phyloP scores from a whole-genome alignment of 2,329 filamentous ascomycete genomes.

The Hortaea werneckii region DNA sequence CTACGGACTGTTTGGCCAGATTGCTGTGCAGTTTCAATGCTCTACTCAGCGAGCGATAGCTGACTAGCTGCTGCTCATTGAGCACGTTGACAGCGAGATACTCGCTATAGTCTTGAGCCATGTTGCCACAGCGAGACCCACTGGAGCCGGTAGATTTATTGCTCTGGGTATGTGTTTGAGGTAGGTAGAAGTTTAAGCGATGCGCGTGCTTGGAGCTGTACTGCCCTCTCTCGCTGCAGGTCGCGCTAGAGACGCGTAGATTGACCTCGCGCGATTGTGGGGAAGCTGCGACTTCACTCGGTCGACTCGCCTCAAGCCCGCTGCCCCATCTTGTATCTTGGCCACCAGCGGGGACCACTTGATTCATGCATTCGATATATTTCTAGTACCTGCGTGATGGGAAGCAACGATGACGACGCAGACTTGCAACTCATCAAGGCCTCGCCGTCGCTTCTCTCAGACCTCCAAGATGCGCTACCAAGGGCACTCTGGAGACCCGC shows the following conservation, averaged over 20 bases:
- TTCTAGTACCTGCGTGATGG: constrained; percentile 2
- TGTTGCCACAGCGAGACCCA: constrained; percentile 9
- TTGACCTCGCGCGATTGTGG: too few species aligned
- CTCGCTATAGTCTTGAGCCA: constrained; percentile 51
- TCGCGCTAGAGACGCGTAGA: too few species aligned
- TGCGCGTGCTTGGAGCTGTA: too few species aligned
- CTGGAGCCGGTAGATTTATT: too few species aligned
- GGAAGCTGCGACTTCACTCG: too few species aligned
- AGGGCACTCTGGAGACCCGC: constrained; percentile 29
- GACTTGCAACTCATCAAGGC: constrained; percentile 37
- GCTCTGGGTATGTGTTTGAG: too few species aligned
- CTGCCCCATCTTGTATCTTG: too few species aligned
- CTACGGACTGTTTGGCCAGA: constrained; percentile 70
- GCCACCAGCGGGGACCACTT: too few species aligned
- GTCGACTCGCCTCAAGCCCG: too few species aligned
- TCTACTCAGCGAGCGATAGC: constrained; percentile 75
- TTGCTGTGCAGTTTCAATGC: constrained; percentile 77
- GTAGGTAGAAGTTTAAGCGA: too few species aligned
- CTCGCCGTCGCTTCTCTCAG: constrained; percentile 25
- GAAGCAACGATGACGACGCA: constrained; percentile 30
- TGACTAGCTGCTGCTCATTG: constrained; percentile 65
- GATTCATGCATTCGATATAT: too few species aligned
- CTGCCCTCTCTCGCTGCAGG: too few species aligned
- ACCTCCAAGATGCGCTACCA: constrained; percentile 34
- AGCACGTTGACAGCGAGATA: constrained; percentile 69